These are phyloP conservation scores for Coleophoma eucalyptorum DNA, from an alignment of 2,329 filamentous ascomycete genomes.

Conservation along the genomic window DNA sequence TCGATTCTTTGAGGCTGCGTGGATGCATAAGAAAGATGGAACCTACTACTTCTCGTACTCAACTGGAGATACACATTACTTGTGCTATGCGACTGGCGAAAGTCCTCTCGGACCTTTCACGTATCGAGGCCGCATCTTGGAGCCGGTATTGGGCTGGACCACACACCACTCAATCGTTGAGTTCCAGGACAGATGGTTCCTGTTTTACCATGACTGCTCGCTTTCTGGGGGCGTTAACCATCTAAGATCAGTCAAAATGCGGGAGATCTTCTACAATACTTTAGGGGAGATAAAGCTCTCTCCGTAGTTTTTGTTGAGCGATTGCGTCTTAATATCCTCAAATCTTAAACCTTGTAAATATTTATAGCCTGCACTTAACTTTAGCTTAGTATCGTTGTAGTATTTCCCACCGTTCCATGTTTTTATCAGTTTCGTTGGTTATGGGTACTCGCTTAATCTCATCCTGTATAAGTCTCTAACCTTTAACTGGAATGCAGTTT, in stretches of 20 bases:
- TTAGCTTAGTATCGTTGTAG: too few species aligned
- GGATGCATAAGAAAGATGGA: slow-evolving; percentile 70
- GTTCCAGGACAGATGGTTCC: slow-evolving; percentile 66
- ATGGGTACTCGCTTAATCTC: too few species aligned
- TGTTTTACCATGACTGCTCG: slow-evolving; percentile 75
- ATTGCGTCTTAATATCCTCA: too few species aligned
- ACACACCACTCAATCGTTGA: slow-evolving; percentile 78
- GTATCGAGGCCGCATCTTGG: slow-evolving; percentile 66
- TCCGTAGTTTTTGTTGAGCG: background rate
- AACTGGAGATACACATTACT: slow-evolving; percentile 72
- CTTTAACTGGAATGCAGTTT: too few species aligned
- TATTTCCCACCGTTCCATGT: too few species aligned
- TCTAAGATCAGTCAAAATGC: slow-evolving; percentile 68
- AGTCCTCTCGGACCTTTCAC: slow-evolving; percentile 69
- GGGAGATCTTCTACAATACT: slow-evolving; percentile 69
- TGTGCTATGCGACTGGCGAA: slow-evolving; percentile 64
- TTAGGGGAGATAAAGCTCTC: slow-evolving; percentile 53
- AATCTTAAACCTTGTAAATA: too few species aligned
- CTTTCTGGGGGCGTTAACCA: slow-evolving; percentile 67
- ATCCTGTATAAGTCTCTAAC: too few species aligned
- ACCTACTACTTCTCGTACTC: slow-evolving; percentile 76
- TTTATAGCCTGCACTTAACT: too few species aligned
- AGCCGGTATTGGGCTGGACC: slow-evolving; percentile 77
- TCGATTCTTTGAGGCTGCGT: slow-evolving; percentile 77
- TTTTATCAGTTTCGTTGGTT: too few species aligned